A percentile compares a stretch with the other conserved stretches of the same genome.
These are phyloP conservation scores for Podospora tetraspora DNA, from an alignment of 495 filamentous ascomycete genomes.

Conservation along the genomic window DNA sequence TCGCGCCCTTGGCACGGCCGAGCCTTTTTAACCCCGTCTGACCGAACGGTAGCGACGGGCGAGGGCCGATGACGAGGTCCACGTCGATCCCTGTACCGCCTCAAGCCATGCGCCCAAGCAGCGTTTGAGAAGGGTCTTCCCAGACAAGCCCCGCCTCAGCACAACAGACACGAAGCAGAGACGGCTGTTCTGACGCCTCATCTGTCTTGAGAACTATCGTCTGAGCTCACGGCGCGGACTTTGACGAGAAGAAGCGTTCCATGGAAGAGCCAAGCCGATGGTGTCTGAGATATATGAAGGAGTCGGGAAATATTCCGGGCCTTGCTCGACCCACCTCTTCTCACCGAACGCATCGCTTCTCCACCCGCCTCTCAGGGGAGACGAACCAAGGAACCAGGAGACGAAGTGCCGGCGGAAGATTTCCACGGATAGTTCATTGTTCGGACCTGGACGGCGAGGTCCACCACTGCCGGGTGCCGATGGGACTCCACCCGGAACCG, in stretches of 20 bases:
- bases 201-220: not conserved
- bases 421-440: not conserved
- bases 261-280: not conserved
- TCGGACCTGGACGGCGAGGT: not conserved
- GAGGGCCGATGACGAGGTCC: not conserved
- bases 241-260: not conserved
- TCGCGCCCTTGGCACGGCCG: conserved; percentile 3
- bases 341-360: not conserved
- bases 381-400: not conserved
- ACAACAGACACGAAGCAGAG: not conserved
- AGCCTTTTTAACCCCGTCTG: not conserved
- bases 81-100: not conserved
- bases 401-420: not conserved
- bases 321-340: not conserved
- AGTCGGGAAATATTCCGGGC: not conserved
- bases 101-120: not conserved
- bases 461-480: not conserved
- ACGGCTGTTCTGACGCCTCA: not conserved
- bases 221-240: not conserved
- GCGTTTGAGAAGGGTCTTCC: not conserved
- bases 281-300: not conserved
- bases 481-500: not conserved
- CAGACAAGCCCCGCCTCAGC: not conserved
- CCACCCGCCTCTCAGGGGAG: too few species aligned
- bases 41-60: not conserved